phyloP scores from a whole-genome alignment of 2,329 filamentous ascomycete genomes.

The Fusarium devonianum region DNA sequence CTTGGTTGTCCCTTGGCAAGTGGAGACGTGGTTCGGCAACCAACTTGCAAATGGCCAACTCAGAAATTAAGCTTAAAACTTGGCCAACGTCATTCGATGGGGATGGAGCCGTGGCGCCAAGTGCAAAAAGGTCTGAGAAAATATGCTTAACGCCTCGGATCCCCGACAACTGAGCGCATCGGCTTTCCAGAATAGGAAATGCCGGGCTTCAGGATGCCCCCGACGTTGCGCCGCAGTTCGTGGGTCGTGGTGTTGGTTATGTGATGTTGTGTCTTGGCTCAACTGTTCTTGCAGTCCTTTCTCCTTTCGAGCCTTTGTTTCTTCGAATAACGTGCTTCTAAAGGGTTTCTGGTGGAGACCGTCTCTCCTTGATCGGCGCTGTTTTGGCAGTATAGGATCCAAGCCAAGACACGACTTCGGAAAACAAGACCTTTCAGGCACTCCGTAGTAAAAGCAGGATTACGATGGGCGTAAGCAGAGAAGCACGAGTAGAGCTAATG shows the following conservation, averaged over 20 bases:
- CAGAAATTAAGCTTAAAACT: conserved; percentile 25
- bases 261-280: not conserved
- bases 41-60: not conserved
- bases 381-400: not conserved
- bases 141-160: not conserved
- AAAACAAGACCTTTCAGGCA: not conserved
- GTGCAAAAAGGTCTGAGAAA: not conserved
- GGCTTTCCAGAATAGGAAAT: conserved; percentile 7
- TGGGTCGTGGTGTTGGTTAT: not conserved
- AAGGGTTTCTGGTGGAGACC: not conserved
- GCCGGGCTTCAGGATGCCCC: too few species aligned
- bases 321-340: not conserved
- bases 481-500: not conserved
- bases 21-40: not conserved
- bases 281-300: too few species aligned
- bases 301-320: not conserved
- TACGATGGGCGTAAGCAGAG: not conserved
- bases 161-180: not conserved
- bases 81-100: conserved; percentile 23
- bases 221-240: not conserved
- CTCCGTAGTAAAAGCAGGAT: not conserved
- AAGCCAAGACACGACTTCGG: not conserved
- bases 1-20: not conserved
- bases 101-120: conserved; percentile 1
- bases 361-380: not conserved